Percentiles rank a stretch among this genome's conserved stretches.
phyloP scores from a whole-genome alignment of 2,329 filamentous ascomycete genomes.

The Cordyceps militaris region DNA sequence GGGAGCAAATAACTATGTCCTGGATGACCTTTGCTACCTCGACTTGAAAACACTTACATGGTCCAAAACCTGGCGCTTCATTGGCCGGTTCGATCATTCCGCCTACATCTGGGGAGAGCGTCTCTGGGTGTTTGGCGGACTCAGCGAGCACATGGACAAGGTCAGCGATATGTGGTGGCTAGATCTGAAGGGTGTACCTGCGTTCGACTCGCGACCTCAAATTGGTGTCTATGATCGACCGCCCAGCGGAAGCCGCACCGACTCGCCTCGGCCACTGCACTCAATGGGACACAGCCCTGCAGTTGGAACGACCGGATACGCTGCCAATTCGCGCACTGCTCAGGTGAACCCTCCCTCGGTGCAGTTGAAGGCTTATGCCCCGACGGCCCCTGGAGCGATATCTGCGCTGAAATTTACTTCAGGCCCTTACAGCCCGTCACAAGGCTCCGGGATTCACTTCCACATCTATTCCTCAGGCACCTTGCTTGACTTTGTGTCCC shows the following conservation, averaged over 20 bases:
- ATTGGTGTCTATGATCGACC: constrained; percentile 46
- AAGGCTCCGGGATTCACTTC: constrained; percentile 88
- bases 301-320: constrained; percentile 56
- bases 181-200: constrained; percentile 83
- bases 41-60: constrained; percentile 97
- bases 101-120: constrained; percentile 88
- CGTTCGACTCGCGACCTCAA: constrained; percentile 65
- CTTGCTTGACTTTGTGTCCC: constrained; percentile 89
- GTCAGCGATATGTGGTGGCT: constrained; percentile 96
- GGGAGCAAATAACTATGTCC: constrained; percentile 81
- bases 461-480: constrained; percentile 91
- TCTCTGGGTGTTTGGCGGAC: constrained; percentile 92
- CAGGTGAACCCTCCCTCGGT: constrained; percentile 61
- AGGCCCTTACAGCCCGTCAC: constrained; percentile 76
- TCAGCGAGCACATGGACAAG: constrained; percentile 95
- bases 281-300: constrained; percentile 41
- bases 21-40: constrained; percentile 94
- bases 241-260: constrained; percentile 32
- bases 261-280: constrained; percentile 47
- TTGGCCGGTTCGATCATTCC: constrained; percentile 89
- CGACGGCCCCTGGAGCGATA: constrained; percentile 80
- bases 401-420: constrained; percentile 80
- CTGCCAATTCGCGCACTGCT: constrained; percentile 59
- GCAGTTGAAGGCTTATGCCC: constrained; percentile 65
- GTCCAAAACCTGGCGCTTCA: constrained; percentile 94